Conservation (phyloP, 257 asterid genomes). For the Catharanthus roseus region DNA sequence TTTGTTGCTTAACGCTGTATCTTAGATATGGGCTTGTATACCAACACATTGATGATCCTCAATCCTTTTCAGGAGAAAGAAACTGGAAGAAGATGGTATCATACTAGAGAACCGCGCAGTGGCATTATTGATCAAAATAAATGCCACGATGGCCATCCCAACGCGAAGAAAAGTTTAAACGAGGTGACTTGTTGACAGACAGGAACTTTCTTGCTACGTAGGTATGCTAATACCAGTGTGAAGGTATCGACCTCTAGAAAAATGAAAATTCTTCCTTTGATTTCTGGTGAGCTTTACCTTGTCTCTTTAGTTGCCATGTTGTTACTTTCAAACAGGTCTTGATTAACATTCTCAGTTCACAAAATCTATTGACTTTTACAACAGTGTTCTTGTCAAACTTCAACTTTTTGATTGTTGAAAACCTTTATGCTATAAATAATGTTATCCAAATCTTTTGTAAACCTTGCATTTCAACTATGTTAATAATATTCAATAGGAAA, state of each 20-base stretch:
- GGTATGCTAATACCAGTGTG: neutral
- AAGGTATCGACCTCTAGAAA: neutral
- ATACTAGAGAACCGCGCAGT: neutral
- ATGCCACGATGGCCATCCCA: neutral
- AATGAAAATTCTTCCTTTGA: neutral
- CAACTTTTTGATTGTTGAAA: neutral
- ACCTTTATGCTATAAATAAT: neutral
- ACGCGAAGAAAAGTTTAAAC: neutral
- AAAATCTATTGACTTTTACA: slow-evolving; percentile 15
- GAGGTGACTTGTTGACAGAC: slow-evolving; percentile 7
- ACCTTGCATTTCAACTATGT: neutral
- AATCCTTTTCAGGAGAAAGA: neutral
- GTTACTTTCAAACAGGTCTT: slow-evolving; percentile 12
- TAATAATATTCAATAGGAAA: neutral
- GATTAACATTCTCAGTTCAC: slow-evolving; percentile 10
- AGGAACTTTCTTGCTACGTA: too few relatives aligned
- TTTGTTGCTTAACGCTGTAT: neutral
- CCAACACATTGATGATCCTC: neutral
- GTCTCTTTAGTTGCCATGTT: slow-evolving; percentile 17
- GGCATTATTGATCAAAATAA: neutral
- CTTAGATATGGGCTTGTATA: neutral
- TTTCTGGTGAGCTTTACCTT: slow-evolving; percentile 35
- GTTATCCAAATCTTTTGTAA: neutral
- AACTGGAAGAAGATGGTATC: neutral
- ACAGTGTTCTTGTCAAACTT: slow-evolving; percentile 4